A percentile compares a stretch with the other conserved stretches of the same genome.
Evolutionary conservation across 805 yeast species (phyloP).

Genomic region (Monosporozyma aquatica): DNA sequence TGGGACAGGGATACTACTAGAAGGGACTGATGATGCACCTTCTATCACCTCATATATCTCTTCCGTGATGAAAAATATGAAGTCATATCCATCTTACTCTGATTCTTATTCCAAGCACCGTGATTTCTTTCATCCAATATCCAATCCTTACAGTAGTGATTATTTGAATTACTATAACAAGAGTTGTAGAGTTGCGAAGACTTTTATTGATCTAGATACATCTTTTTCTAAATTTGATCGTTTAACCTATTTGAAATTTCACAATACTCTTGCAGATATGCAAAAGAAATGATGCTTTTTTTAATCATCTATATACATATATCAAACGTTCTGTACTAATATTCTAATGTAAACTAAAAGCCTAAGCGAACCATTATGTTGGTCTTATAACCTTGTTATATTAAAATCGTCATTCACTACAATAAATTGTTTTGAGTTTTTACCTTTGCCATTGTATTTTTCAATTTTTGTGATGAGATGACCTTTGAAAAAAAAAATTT

Average conservation of each 20-base stretch:
- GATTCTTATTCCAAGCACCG: constrained; percentile 10
- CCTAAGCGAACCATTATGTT: too few relatives aligned
- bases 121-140: constrained; percentile 22
- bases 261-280: constrained; percentile 10
- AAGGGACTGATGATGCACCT: constrained; percentile 22
- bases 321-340: too few relatives aligned
- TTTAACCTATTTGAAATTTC: constrained; percentile 37
- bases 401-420: too few relatives aligned
- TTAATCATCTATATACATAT: too few relatives aligned
- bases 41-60: constrained; percentile 19
- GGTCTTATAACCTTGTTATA: too few relatives aligned
- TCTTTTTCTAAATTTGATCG: constrained; percentile 49
- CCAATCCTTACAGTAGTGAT: constrained; percentile 34
- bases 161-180: constrained; percentile 40
- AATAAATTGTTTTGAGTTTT: too few relatives aligned
- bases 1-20: too few relatives aligned
- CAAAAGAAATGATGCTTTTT: too few relatives aligned
- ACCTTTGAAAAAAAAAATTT: constrained; percentile 6
- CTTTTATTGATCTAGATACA: constrained; percentile 54
- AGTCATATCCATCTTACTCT: constrained; percentile 9
- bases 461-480: constrained; percentile 4
- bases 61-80: constrained; percentile 12
- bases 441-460: not conserved
- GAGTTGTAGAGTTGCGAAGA: constrained; percentile 51
- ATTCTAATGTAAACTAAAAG: too few relatives aligned